Evolutionary conservation across 2,329 filamentous ascomycete genomes (phyloP).

Genomic region (Aspergillus sp.): DNA sequence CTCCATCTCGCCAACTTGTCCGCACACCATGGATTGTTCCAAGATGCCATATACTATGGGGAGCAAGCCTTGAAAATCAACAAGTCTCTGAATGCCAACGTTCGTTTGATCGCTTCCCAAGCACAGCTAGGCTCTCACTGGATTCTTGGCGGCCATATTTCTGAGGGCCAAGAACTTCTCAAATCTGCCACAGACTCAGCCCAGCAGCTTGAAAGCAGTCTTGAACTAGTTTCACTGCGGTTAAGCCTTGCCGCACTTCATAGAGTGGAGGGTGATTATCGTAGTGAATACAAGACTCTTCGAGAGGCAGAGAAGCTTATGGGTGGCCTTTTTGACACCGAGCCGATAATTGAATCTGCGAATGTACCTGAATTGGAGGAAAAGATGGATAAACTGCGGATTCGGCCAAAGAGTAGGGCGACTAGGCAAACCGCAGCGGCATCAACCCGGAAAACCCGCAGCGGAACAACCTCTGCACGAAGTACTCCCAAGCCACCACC

Average conservation of each 20-base stretch:
- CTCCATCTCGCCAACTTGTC: constrained; percentile 75
- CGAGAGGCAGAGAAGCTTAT: constrained; percentile 50
- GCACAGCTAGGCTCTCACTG: constrained; percentile 50
- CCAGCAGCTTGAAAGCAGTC: constrained; percentile 51
- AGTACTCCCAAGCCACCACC: constrained; percentile 22
- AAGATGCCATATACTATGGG: constrained; percentile 84
- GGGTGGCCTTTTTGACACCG: constrained; percentile 38
- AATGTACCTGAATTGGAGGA: constrained; percentile 39
- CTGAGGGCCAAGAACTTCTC: constrained; percentile 56
- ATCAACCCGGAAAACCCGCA: constrained; percentile 31
- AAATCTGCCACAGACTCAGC: constrained; percentile 59
- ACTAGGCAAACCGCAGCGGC: constrained; percentile 25
- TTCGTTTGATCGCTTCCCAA: constrained; percentile 51
- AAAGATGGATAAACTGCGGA: constrained; percentile 43
- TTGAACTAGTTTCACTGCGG: constrained; percentile 52
- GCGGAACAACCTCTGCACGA: constrained; percentile 25
- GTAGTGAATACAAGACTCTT: constrained; percentile 51
- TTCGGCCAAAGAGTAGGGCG: constrained; percentile 30
- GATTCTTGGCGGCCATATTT: constrained; percentile 50
- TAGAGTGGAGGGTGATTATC: constrained; percentile 47
- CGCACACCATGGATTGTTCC: constrained; percentile 79
- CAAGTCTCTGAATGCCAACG: constrained; percentile 62
- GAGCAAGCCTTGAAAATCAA: constrained; percentile 81
- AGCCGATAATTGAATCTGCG: constrained; percentile 28
- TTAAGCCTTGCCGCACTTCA: constrained; percentile 48